phyloP scores from a whole-genome alignment of 2,329 filamentous ascomycete genomes.

The Aspergillus alliaceus region DNA sequence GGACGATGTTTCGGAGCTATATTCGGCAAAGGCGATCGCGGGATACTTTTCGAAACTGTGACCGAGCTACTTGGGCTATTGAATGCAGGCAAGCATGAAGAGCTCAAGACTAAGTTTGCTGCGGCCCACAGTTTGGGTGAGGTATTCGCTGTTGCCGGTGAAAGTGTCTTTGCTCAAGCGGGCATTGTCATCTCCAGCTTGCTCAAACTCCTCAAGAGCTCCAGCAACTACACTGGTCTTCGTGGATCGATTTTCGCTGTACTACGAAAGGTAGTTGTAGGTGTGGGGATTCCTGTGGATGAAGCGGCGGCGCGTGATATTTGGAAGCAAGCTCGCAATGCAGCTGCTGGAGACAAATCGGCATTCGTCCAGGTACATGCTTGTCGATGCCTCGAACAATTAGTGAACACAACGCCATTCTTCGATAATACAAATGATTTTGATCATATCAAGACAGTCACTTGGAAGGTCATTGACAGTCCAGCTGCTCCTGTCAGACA shows the following conservation, averaged over 20 bases:
- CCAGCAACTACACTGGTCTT: slow-evolving; percentile 77
- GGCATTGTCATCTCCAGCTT: slow-evolving; percentile 70
- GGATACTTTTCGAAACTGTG: slow-evolving; percentile 89
- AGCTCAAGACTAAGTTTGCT: slow-evolving; percentile 78
- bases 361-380: slow-evolving; percentile 75
- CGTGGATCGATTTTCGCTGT: slow-evolving; percentile 75
- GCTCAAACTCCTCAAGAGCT: slow-evolving; percentile 76
- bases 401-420: slow-evolving; percentile 71
- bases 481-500: slow-evolving; percentile 73
- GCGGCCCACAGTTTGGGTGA: slow-evolving; percentile 84
- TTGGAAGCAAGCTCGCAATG: slow-evolving; percentile 85
- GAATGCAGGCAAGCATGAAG: slow-evolving; percentile 74
- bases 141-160: slow-evolving; percentile 87
- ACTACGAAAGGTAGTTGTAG: slow-evolving; percentile 72
- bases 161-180: slow-evolving; percentile 84
- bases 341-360: slow-evolving; percentile 77
- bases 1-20: slow-evolving; percentile 81
- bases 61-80: slow-evolving; percentile 79
- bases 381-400: slow-evolving; percentile 73
- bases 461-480: slow-evolving; percentile 87
- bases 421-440: slow-evolving; percentile 90
- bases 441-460: slow-evolving; percentile 76
- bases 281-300: slow-evolving; percentile 75
- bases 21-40: slow-evolving; percentile 81
- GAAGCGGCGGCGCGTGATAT: slow-evolving; percentile 83